phyloP scores from a whole-genome alignment of 768 basidiomycete genomes.

The Phallus indusiatus region DNA sequence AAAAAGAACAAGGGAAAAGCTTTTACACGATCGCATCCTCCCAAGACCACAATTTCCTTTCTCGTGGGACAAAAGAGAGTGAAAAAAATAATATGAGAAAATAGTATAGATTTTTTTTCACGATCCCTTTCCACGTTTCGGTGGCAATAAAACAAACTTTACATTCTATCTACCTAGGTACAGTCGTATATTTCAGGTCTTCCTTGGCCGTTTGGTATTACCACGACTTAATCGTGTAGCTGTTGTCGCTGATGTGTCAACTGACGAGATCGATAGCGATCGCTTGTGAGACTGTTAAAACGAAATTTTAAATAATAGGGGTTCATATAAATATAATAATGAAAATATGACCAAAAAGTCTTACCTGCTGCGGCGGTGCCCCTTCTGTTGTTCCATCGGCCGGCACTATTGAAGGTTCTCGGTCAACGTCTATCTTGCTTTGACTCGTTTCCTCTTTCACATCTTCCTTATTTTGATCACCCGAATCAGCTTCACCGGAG shows the following conservation, averaged over 20 bases:
- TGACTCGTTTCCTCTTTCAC: not conserved
- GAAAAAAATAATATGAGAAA: too few relatives aligned
- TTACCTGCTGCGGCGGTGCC: not conserved
- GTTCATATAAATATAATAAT: too few relatives aligned
- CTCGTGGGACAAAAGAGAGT: conserved; percentile 4
- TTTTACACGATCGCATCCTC: too few relatives aligned
- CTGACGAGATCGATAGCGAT: conserved; percentile 15
- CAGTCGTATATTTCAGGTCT: not conserved
- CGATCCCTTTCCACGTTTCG: too few relatives aligned
- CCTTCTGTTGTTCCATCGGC: conserved; percentile 45
- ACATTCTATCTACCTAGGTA: not conserved
- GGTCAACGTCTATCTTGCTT: conserved; percentile 9
- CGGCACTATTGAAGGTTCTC: conserved; percentile 42
- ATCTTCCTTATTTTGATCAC: conserved; percentile 7
- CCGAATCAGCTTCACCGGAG: conserved; percentile 1
- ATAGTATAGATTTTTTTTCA: too few relatives aligned
- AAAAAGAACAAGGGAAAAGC: too few relatives aligned
- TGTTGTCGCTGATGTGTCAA: conserved; percentile 11
- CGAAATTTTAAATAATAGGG: not conserved
- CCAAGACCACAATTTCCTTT: not conserved
- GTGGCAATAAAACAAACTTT: not conserved
- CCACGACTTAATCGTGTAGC: conserved; percentile 4
- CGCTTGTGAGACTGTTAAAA: conserved; percentile 12
- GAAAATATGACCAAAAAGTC: too few relatives aligned
- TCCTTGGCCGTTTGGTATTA: conserved; percentile 2